Evolutionary conservation across 495 filamentous ascomycete genomes (phyloP), one percentile per base, ranked within the genome.

Genomic region (Polyplosphaeria fusca): DNA sequence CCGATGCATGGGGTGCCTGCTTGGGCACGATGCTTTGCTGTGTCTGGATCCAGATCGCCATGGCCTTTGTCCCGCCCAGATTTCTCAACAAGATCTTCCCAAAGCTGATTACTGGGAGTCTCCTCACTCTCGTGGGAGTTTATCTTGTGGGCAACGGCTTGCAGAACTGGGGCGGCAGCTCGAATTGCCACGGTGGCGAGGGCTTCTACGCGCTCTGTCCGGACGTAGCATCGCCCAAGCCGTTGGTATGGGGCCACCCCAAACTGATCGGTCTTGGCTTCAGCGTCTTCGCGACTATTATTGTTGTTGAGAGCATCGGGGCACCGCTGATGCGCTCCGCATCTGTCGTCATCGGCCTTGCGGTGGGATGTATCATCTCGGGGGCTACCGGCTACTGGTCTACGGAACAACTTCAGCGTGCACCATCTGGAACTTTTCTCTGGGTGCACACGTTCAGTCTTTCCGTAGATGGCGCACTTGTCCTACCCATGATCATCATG

Each of bases 401-500:
- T 20, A 49, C 73, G 4, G 24, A 54, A 11, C 18, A 44, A 13
- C 16, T 43, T 51, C 44, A 32, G n/a, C 38, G 42, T 3, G 71
- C 82, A 4, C 71, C 71, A 9, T 27, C 48, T 5, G 60, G 68
- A 7, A 71, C 71, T 3, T 71, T 74, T 55, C 50, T 73, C 18
- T 74, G 71, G 71, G 56, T 64, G 3, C 53, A 69, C 24, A 74
- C 71, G 12, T 74, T 74, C 58, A 69, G 69, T 25, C 67, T 74
- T 25, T 70, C 69, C 2, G 52, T 73, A 11, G 67, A 70, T 27
- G 71, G 69, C 13, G 62, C 64, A 5, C 51, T 74, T n/a, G 70
- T 74, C 14, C 55, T 74, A 2, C 71, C 71, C 0, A 37, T 74
- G 12, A 59, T 74, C 14, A 77, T 77, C 19, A 72, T 77, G 65